Conservation (phyloP, 139 green algal species). For the Micromonas pusilla region DNA sequence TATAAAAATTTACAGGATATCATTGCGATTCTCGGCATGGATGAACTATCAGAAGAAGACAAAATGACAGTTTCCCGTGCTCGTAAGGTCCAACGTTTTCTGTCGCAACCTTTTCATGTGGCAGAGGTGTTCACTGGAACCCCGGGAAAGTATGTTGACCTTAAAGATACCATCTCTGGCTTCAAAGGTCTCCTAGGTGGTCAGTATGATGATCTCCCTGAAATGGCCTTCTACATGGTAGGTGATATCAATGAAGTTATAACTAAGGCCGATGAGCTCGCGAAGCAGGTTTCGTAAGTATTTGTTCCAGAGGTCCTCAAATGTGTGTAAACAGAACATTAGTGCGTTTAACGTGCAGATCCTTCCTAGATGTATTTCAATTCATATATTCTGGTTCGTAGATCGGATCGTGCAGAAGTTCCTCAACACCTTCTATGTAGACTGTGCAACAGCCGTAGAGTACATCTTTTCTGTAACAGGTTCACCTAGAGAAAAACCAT, state of each 20-base stretch:
- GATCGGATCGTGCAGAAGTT: no score
- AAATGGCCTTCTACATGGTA: slow-evolving; percentile 99
- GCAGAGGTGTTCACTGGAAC: slow-evolving; percentile 98
- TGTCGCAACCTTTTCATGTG: slow-evolving; percentile 97
- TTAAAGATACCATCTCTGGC: slow-evolving; percentile 86
- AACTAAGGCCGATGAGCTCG: slow-evolving; percentile 80
- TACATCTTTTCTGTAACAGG: no score
- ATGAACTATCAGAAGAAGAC: slow-evolving; percentile 98
- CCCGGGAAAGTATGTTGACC: slow-evolving; percentile 92
- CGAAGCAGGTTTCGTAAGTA: slow-evolving; percentile 40
- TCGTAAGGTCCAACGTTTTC: slow-evolving; percentile 98
- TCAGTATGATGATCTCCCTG: slow-evolving; percentile 96
- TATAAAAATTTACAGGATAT: slow-evolving; percentile 89
- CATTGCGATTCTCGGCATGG: slow-evolving; percentile 99
- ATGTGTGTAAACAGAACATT: background rate
- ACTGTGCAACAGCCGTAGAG: no score
- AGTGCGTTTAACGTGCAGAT: no score
- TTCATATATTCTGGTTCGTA: no score
- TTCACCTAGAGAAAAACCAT: no score
- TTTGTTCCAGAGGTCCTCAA: background rate
- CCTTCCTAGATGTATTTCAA: no score
- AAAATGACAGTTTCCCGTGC: slow-evolving; percentile 96
- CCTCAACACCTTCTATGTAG: no score
- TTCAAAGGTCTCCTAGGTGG: slow-evolving; percentile 85
- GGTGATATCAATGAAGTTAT: slow-evolving; percentile 79